Evolutionary conservation across 345 rosid species (phyloP).

Genomic region (Bruguiera gymnorhiza): DNA sequence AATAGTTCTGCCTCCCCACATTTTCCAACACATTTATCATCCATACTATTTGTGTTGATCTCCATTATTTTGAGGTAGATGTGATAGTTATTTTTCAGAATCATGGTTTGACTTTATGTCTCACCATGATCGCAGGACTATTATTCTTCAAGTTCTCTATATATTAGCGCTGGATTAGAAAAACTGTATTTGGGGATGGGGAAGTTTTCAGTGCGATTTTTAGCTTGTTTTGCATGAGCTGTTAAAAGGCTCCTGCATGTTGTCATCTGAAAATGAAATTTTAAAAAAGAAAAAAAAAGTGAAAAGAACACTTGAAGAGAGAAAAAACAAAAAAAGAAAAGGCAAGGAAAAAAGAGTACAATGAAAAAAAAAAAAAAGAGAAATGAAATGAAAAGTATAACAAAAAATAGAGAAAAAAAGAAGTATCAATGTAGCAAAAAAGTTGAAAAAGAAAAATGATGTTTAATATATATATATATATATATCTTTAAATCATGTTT

Average conservation of each 20-base stretch:
- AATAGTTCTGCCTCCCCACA: no score
- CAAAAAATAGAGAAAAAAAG: background rate
- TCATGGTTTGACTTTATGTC: constrained; percentile 60
- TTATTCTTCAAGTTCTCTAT: constrained; percentile 53
- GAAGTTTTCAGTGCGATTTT: constrained; percentile 30
- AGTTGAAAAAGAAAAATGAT: background rate
- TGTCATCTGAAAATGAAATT: background rate
- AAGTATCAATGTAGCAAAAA: background rate
- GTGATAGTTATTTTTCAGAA: constrained; percentile 21
- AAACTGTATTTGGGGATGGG: constrained; percentile 38
- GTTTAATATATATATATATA: no score
- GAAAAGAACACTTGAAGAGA: constrained; percentile 11
- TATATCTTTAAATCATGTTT: no score
- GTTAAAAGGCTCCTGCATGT: constrained; percentile 13
- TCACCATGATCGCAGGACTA: constrained; percentile 80
- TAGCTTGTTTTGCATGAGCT: constrained; percentile 23
- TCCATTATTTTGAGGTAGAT: constrained; percentile 31
- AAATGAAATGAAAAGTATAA: background rate
- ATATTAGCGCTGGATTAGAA: constrained; percentile 46
- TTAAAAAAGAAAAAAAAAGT: background rate
- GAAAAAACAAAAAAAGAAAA: constrained; percentile 3
- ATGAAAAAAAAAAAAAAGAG: background rate
- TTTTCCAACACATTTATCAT: no score
- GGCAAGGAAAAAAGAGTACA: constrained; percentile 1
- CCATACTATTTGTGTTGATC: background rate